Evolutionary conservation across 176 grass and related monocot genomes (phyloP).

Genomic region (Hordeum vulgare): DNA sequence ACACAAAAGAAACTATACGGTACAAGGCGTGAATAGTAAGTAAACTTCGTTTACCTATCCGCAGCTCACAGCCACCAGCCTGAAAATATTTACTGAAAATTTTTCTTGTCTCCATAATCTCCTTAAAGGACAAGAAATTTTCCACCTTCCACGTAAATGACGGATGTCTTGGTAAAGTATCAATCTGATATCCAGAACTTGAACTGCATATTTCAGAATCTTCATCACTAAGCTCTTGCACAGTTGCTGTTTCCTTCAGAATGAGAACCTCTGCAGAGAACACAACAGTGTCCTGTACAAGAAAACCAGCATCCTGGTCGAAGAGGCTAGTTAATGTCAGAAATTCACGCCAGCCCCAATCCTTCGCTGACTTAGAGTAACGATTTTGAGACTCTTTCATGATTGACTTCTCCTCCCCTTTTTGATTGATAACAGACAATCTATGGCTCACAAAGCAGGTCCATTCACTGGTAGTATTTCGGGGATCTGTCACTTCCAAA

Average conservation of each 20-base stretch:
- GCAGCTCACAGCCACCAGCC: constrained; percentile 87
- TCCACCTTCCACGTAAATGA: constrained; percentile 97
- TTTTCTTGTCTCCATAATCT: constrained; percentile 97
- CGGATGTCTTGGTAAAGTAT: constrained; percentile 39
- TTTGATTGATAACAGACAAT: constrained; percentile 88
- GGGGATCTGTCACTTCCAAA: constrained; percentile 87
- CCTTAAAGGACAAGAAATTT: constrained; percentile 94
- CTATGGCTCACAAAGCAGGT: constrained; percentile 97
- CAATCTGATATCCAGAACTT: constrained; percentile 49
- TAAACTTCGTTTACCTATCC: constrained; percentile 70
- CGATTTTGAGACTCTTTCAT: constrained; percentile 98
- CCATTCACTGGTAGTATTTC: constrained; percentile 73
- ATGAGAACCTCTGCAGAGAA: constrained; percentile 91
- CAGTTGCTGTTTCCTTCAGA: constrained; percentile 76
- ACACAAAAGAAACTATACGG: constrained; percentile 11
- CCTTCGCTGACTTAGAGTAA: constrained; percentile 94
- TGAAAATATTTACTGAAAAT: constrained; percentile 99
- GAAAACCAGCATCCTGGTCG: constrained; percentile 90
- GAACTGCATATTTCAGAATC: constrained; percentile 44
- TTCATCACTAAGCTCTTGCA: constrained; percentile 57
- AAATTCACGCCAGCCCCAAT: constrained; percentile 99
- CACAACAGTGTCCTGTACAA: constrained; percentile 78
- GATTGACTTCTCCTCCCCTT: constrained; percentile 76
- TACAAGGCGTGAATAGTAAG: background rate
- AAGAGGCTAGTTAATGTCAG: constrained; percentile 92